These are phyloP conservation scores for Entomortierella parvispora DNA, from an alignment of 192 early-diverging fungal species.

Conservation along the genomic window DNA sequence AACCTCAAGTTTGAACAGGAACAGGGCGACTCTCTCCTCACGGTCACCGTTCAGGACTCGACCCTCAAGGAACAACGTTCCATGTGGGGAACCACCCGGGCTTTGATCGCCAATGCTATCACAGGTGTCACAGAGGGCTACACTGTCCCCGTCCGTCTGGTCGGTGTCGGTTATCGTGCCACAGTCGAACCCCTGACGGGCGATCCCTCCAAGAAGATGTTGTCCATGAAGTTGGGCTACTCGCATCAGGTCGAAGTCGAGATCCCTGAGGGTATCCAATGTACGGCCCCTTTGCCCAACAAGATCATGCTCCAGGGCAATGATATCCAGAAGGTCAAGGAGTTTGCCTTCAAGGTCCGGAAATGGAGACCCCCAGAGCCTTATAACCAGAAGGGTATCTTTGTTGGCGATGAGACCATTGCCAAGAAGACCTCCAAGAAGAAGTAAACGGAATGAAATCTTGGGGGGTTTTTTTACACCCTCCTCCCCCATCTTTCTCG, in stretches of 20 bases:
- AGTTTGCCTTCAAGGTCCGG: constrained; percentile 93
- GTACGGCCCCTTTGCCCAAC: constrained; percentile 81
- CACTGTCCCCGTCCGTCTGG: constrained; percentile 82
- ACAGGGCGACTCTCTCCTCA: constrained; percentile 56
- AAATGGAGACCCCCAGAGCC: constrained; percentile 95
- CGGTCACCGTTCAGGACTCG: constrained; percentile 66
- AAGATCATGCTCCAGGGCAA: constrained; percentile 84
- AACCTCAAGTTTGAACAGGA: constrained; percentile 51
- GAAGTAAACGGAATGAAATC: constrained; percentile 61
- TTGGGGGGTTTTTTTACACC: no score
- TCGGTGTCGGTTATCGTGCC: constrained; percentile 96
- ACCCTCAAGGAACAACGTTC: constrained; percentile 77
- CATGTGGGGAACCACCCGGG: constrained; percentile 98
- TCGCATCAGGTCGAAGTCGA: constrained; percentile 83
- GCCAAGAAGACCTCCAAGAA: constrained; percentile 99
- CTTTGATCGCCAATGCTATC: constrained; percentile 87
- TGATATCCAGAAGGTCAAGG: constrained; percentile 83
- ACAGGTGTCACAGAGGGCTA: constrained; percentile 92
- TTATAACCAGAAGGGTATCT: constrained; percentile 99
- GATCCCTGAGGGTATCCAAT: constrained; percentile 84
- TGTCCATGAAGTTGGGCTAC: constrained; percentile 89
- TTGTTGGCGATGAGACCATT: constrained; percentile 98
- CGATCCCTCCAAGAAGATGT: constrained; percentile 47
- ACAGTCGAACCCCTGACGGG: constrained; percentile 65
- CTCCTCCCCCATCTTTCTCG: no score